Evolutionary conservation across 768 basidiomycete species (phyloP).

Genomic region (Lactarius evosmus): DNA sequence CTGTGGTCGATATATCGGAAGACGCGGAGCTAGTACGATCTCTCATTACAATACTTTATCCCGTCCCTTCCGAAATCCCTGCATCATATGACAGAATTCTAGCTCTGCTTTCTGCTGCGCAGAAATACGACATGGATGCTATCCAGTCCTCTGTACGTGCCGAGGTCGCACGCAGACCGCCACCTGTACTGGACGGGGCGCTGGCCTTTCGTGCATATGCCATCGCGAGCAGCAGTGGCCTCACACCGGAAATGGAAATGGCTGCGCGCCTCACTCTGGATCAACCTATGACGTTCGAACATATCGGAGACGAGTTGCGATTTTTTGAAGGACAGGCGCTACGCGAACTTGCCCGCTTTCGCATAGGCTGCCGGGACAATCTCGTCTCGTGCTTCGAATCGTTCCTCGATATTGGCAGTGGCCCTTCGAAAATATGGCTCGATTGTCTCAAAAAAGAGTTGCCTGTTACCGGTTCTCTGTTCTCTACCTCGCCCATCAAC

Average conservation of each 20-base stretch:
- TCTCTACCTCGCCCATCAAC: background rate
- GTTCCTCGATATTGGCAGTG: background rate
- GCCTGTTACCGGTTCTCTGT: background rate
- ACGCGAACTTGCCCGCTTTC: background rate
- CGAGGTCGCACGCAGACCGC: background rate
- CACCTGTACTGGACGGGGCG: background rate
- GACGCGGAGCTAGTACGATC: constrained; percentile 15
- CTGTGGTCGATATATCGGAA: constrained; percentile 27
- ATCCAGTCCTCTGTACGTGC: constrained; percentile 2
- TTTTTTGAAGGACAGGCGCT: background rate
- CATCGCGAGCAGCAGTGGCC: constrained; percentile 12
- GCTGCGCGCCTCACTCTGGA: background rate
- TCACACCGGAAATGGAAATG: background rate
- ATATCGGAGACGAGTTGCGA: background rate
- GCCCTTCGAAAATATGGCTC: background rate
- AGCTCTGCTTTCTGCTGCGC: constrained; percentile 20
- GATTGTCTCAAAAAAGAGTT: background rate
- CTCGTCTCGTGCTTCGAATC: background rate
- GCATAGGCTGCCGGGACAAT: background rate
- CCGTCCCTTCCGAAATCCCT: background rate
- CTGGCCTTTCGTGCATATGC: constrained; percentile 25
- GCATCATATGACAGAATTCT: background rate
- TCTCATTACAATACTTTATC: constrained; percentile 26
- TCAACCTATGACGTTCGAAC: background rate
- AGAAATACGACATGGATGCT: constrained; percentile 31